Evolutionary conservation across 1,284 basidiomycete genomes (phyloP).

Genomic region (Trichosporon coremiiforme): DNA sequence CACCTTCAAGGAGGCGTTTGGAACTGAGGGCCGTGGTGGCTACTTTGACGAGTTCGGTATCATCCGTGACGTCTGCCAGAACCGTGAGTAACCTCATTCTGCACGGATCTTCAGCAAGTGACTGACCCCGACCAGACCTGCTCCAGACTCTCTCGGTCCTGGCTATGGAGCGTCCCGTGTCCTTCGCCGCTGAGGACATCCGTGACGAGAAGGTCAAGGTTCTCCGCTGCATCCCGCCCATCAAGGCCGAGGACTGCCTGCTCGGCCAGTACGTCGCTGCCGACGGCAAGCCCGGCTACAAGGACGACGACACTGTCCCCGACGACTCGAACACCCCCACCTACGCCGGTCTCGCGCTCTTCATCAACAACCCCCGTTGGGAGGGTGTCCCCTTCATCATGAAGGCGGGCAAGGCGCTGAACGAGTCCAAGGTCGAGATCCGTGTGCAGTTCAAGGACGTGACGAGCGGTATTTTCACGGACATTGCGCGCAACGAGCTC

Average conservation of each 20-base stretch:
- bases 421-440: conserved; percentile 95
- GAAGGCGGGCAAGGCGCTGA: conserved; percentile 93
- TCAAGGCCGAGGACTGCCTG: conserved; percentile 74
- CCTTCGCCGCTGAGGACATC: conserved; percentile 92
- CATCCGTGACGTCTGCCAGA: conserved; percentile 93
- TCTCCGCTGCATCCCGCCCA: conserved; percentile 80
- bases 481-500: conserved; percentile 90
- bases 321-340: conserved; percentile 88
- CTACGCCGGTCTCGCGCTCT: conserved; percentile 81
- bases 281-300: conserved; percentile 92
- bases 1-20: conserved; percentile 97
- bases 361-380: conserved; percentile 93
- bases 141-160: conserved; percentile 88
- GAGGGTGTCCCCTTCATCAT: conserved; percentile 96
- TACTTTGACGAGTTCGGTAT: conserved; percentile 99
- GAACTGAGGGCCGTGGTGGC: conserved; percentile 92
- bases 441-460: conserved; percentile 96
- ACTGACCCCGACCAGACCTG: conserved; percentile 65
- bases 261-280: conserved; percentile 88
- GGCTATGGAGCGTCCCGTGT: conserved; percentile 96
- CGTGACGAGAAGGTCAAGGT: conserved; percentile 99
- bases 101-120: not conserved
- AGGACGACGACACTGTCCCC: conserved; percentile 92
- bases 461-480: conserved; percentile 90
- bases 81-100: conserved; percentile 69